Evolutionary conservation across 257 asterid genomes (phyloP).

Genomic region (Orobanche coerulescens): DNA sequence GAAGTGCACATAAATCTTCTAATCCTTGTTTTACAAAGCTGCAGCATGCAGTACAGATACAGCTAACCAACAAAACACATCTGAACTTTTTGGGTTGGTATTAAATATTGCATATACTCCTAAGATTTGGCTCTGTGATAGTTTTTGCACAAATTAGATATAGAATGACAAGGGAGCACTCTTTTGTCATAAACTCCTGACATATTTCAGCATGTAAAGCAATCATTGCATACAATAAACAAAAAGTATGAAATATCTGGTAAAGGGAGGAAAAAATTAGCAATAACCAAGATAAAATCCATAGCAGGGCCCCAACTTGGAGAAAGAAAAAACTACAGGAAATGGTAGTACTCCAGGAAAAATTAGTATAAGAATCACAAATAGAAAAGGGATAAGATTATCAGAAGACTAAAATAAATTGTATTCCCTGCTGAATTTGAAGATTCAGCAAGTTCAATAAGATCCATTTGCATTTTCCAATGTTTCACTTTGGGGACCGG

Average conservation of each 20-base stretch:
- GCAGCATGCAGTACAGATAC: constrained; percentile 11
- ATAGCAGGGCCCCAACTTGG: neutral
- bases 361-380: neutral
- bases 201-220: neutral
- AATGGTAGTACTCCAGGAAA: neutral
- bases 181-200: neutral
- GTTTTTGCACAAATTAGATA: neutral
- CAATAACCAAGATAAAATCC: neutral
- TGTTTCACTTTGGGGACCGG: neutral
- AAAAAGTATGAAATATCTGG: constrained; percentile 2
- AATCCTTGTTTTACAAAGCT: neutral
- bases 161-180: constrained; percentile 1
- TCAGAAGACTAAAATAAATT: neutral
- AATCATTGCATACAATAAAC: neutral
- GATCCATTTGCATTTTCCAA: neutral
- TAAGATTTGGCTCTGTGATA: neutral
- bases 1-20: neutral
- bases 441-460: constrained; percentile 4
- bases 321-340: neutral
- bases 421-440: constrained; percentile 2
- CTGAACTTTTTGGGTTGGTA: neutral
- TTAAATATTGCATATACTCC: neutral
- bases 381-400: neutral
- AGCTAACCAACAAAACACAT: neutral
- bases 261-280: neutral